phyloP scores from a whole-genome alignment of 2,329 filamentous ascomycete species.

The Trichoderma koningii region DNA sequence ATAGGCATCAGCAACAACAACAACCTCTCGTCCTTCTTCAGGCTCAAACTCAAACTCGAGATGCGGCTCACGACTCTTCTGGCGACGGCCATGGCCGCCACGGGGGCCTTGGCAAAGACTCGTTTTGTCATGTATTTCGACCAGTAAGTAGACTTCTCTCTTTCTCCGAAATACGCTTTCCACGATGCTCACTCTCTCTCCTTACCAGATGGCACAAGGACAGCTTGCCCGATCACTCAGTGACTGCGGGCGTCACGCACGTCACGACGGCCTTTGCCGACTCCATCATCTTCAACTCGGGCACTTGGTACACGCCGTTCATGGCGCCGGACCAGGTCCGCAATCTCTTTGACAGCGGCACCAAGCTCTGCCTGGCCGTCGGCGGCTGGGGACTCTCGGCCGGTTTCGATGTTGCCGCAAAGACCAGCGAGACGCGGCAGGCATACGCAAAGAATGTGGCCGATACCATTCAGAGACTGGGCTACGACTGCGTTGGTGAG shows the following conservation, averaged over 20 bases:
- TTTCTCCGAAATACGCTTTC: too few species aligned
- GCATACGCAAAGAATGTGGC: constrained; percentile 61
- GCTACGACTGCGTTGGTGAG: constrained; percentile 62
- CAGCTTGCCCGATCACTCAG: constrained; percentile 40
- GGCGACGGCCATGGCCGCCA: constrained; percentile 30
- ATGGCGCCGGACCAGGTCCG: constrained; percentile 54
- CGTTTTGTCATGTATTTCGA: constrained; percentile 50
- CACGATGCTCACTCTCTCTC: background rate
- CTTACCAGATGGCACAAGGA: constrained; percentile 44
- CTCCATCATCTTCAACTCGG: constrained; percentile 51
- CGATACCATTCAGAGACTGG: constrained; percentile 53
- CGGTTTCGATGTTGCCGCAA: constrained; percentile 56
- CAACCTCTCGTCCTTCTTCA: background rate
- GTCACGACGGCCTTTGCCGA: constrained; percentile 59
- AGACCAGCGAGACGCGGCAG: constrained; percentile 49
- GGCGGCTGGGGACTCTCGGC: constrained; percentile 66
- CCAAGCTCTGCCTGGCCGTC: constrained; percentile 64
- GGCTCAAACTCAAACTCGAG: background rate
- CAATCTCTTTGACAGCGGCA: constrained; percentile 52
- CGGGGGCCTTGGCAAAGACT: constrained; percentile 27
- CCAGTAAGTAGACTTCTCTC: constrained; percentile 39
- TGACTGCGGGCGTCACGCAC: constrained; percentile 53
- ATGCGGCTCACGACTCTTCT: constrained; percentile 29
- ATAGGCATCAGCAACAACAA: too few species aligned
- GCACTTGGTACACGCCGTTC: constrained; percentile 54